Evolutionary conservation across 768 basidiomycete genomes (phyloP).

Genomic region (Chlorophyllum brunneum): DNA sequence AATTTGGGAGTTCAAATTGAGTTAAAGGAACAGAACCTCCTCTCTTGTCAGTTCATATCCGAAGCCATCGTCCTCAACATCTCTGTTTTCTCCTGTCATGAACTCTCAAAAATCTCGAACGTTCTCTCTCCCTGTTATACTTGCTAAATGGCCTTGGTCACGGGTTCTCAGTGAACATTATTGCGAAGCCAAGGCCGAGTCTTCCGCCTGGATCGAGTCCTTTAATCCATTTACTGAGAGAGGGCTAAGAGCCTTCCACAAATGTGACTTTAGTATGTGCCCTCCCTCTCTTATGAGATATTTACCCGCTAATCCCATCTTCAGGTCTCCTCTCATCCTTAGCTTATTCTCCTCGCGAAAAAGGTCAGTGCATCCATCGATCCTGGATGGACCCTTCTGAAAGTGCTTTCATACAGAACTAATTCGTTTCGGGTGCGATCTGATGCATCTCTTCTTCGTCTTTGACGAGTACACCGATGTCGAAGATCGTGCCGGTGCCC

Average conservation of each 20-base stretch:
- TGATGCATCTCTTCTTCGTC: constrained; percentile 29
- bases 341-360: constrained; percentile 2
- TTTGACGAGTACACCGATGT: constrained; percentile 29
- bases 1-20: no score
- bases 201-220: constrained; percentile 1
- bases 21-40: no score
- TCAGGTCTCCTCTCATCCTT: constrained; percentile 1
- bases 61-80: no score
- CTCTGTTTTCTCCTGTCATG: no score
- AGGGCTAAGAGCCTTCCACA: neutral
- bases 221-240: neutral
- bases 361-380: neutral
- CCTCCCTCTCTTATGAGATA: neutral
- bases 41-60: no score
- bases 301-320: neutral
- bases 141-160: neutral
- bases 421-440: constrained; percentile 24
- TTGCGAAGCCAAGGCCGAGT: neutral
- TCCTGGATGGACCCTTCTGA: neutral
- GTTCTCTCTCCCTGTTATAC: neutral
- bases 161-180: neutral
- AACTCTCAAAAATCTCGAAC: no score
- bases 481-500: neutral
- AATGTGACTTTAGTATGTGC: constrained; percentile 1
- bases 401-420: constrained; percentile 13